phyloP scores from a whole-genome alignment of 805 yeast genomes.

The Lipomyces yamadae region DNA sequence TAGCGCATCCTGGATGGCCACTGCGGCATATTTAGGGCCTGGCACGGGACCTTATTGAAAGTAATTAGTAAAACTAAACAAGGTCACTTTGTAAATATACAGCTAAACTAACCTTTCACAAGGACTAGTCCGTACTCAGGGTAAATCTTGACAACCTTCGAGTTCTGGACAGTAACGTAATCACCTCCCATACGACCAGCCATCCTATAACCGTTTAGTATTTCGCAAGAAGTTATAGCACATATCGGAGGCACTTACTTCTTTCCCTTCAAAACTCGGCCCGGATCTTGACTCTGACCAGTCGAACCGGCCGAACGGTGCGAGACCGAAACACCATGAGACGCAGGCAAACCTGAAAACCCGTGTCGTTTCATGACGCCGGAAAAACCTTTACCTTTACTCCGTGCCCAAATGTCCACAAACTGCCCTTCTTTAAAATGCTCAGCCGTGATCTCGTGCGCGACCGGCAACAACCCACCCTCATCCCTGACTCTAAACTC shows the following conservation, averaged over 20 bases:
- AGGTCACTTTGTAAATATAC: not conserved
- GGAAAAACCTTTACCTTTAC: slow-evolving; percentile 95
- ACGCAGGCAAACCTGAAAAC: slow-evolving; percentile 84
- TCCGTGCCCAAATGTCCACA: slow-evolving; percentile 76
- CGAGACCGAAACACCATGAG: slow-evolving; percentile 93
- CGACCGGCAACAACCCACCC: slow-evolving; percentile 70
- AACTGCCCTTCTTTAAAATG: slow-evolving; percentile 82
- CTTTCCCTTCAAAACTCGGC: slow-evolving; percentile 93
- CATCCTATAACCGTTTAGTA: slow-evolving; percentile 53
- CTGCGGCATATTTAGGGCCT: slow-evolving; percentile 79
- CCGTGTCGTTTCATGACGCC: slow-evolving; percentile 98
- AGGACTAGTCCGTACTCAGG: slow-evolving; percentile 80
- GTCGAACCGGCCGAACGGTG: slow-evolving; percentile 98
- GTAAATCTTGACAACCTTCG: slow-evolving; percentile 76
- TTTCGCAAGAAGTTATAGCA: too few relatives aligned
- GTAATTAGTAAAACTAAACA: not conserved
- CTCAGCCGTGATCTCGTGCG: slow-evolving; percentile 79
- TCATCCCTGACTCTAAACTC: slow-evolving; percentile 81
- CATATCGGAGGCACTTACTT: slow-evolving; percentile 47
- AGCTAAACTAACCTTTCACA: slow-evolving; percentile 58
- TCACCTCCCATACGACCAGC: slow-evolving; percentile 95
- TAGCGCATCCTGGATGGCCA: slow-evolving; percentile 80
- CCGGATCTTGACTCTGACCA: slow-evolving; percentile 95
- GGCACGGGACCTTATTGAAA: slow-evolving; percentile 66
- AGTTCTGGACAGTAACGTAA: slow-evolving; percentile 73